Evolutionary conservation across 208 protist species (phyloP).

Genomic region (Trypanosoma lewisi): DNA sequence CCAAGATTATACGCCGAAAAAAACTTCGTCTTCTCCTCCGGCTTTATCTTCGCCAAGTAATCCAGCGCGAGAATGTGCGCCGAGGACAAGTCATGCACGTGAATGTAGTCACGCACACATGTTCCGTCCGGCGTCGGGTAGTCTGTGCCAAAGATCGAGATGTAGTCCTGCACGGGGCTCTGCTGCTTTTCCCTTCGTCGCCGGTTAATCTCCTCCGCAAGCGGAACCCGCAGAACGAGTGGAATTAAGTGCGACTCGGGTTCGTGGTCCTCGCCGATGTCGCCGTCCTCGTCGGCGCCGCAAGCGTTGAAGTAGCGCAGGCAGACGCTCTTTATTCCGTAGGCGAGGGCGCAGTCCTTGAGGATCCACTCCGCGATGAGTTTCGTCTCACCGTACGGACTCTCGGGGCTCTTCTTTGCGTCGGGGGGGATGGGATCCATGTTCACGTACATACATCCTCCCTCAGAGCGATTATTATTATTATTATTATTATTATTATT

Average conservation of each 20-base stretch:
- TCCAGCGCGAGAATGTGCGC: constrained; percentile 93
- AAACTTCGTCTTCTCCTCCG: constrained; percentile 42
- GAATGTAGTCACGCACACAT: constrained; percentile 98
- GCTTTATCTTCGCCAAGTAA: constrained; percentile 49
- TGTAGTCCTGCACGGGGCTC: constrained; percentile 31
- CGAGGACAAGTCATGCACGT: constrained; percentile 96
- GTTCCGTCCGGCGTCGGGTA: constrained; percentile 95
- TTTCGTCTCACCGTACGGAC: constrained; percentile 95
- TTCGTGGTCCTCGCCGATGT: constrained; percentile 95
- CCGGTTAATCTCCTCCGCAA: constrained; percentile 80
- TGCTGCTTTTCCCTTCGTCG: constrained; percentile 36
- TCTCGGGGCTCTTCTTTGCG: constrained; percentile 59
- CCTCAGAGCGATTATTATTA: no score
- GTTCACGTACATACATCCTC: background rate
- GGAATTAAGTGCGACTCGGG: constrained; percentile 98
- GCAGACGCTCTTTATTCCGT: constrained; percentile 82
- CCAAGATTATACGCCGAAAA: constrained; percentile 95
- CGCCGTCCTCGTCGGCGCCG: constrained; percentile 92
- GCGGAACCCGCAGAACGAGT: constrained; percentile 91
- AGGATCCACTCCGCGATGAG: constrained; percentile 92
- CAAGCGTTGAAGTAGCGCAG: constrained; percentile 99
- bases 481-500: no score
- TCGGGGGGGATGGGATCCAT: constrained; percentile 67
- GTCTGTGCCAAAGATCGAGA: constrained; percentile 92
- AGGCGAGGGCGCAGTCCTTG: constrained; percentile 71